Evolutionary conservation across 106 monocot species (phyloP).

Genomic region (Hemerocallis citrina): DNA sequence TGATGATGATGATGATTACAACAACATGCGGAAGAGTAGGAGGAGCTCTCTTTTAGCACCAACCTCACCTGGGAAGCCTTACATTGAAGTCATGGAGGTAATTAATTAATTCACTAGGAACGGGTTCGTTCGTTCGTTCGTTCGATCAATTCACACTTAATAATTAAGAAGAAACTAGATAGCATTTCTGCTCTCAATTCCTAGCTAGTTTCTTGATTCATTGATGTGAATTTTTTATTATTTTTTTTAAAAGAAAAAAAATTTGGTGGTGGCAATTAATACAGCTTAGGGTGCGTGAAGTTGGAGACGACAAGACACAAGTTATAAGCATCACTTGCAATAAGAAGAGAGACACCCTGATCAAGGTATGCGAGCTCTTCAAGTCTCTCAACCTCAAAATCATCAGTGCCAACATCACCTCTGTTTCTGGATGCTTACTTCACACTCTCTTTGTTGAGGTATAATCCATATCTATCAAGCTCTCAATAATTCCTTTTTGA

Average conservation of each 20-base stretch:
- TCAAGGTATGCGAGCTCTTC: slow-evolving; percentile 39
- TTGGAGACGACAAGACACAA: slow-evolving; percentile 32
- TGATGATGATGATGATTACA: too few species aligned
- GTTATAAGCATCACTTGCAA: slow-evolving; percentile 54
- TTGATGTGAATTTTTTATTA: too few species aligned
- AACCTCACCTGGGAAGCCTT: too few species aligned
- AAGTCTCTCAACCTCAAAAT: slow-evolving; percentile 47
- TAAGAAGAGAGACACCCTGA: slow-evolving; percentile 38
- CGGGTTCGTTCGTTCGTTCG: too few species aligned
- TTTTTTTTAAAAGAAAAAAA: too few species aligned
- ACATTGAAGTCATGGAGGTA: too few species aligned
- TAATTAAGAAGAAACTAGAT: too few species aligned
- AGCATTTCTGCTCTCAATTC: too few species aligned
- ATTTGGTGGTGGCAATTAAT: background rate
- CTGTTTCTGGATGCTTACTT: slow-evolving; percentile 43
- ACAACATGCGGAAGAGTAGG: background rate
- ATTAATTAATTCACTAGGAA: too few species aligned
- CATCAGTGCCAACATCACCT: slow-evolving; percentile 58
- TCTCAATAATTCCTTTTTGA: background rate
- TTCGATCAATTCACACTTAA: too few species aligned
- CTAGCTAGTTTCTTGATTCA: too few species aligned
- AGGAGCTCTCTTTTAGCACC: background rate
- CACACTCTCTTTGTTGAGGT: slow-evolving; percentile 86
- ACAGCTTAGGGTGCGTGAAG: slow-evolving; percentile 53
- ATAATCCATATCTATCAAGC: background rate